Conservation (phyloP, 108 stramenopile genomes). For the Cafeteria roenbergensis region DNA sequence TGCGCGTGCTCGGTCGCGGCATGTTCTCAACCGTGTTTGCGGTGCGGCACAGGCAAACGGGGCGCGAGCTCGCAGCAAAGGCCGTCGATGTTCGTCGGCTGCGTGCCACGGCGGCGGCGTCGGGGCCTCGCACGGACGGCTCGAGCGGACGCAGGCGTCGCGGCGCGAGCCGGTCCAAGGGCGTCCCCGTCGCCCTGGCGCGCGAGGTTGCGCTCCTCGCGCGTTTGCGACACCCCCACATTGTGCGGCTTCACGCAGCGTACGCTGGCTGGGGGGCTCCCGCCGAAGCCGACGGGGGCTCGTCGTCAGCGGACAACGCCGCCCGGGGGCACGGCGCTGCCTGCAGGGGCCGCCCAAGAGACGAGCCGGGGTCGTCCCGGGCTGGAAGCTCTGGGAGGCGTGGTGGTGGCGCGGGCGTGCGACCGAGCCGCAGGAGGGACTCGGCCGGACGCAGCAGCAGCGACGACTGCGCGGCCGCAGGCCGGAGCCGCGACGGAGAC, state of each 20-base stretch:
- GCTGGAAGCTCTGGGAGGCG: not conserved
- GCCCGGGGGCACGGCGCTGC: not conserved
- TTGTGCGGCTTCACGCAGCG: not conserved
- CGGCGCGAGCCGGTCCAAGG: no score
- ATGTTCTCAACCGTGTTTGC: not conserved
- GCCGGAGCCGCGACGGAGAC: no score
- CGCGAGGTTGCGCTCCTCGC: not conserved
- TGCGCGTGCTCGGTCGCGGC: not conserved
- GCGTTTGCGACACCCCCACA: not conserved
- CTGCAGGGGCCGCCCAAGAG: no score
- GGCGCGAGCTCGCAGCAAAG: not conserved
- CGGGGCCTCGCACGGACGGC: not conserved
- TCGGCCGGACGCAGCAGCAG: no score
- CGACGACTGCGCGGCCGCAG: no score
- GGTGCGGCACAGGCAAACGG: not conserved
- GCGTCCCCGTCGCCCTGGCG: no score
- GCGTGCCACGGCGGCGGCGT: not conserved
- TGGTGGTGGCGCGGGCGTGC: no score
- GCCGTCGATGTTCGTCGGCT: not conserved
- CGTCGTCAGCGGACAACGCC: not conserved
- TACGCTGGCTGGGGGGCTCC: not conserved
- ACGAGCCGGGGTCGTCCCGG: not conserved
- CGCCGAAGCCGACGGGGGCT: not conserved
- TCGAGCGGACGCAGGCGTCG: no score
- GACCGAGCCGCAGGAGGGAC: not conserved